Percentiles rank a stretch among this genome's conserved stretches.
These are phyloP conservation scores for Somion occarium DNA, from an alignment of 1,284 basidiomycete species.

Conservation along the genomic window DNA sequence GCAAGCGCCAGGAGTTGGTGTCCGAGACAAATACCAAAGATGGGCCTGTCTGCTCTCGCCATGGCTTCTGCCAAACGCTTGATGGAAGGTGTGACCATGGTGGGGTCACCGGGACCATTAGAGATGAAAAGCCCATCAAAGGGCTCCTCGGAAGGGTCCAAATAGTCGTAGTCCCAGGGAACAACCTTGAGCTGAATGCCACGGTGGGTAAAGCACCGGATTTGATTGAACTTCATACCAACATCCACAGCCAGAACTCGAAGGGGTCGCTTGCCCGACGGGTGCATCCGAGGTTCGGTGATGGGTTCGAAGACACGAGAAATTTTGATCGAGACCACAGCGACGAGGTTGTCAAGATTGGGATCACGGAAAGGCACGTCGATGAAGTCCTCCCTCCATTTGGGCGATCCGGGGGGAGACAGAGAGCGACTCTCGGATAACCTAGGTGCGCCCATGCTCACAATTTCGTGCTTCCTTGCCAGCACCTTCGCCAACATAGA, in stretches of 20 bases:
- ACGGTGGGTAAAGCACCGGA: slow-evolving; percentile 91
- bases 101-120: slow-evolving; percentile 97
- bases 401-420: slow-evolving; percentile 40
- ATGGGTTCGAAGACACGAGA: slow-evolving; percentile 72
- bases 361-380: slow-evolving; percentile 86
- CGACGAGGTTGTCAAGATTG: slow-evolving; percentile 89
- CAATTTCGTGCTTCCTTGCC: slow-evolving; percentile 46
- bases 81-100: slow-evolving; percentile 77
- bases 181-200: slow-evolving; percentile 97
- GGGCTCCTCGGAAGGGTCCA: slow-evolving; percentile 66
- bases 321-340: slow-evolving; percentile 73
- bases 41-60: slow-evolving; percentile 72
- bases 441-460: slow-evolving; percentile 5
- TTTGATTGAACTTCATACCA: slow-evolving; percentile 99
- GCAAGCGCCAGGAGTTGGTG: slow-evolving; percentile 97
- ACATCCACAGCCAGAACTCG: slow-evolving; percentile 93
- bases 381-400: slow-evolving; percentile 81
- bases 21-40: slow-evolving; percentile 99
- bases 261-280: slow-evolving; percentile 70
- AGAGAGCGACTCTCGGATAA: slow-evolving; percentile 45
- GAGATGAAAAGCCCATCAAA: slow-evolving; percentile 97
- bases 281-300: slow-evolving; percentile 63
- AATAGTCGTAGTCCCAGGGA: slow-evolving; percentile 95
- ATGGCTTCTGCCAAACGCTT: slow-evolving; percentile 70
- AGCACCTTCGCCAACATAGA: slow-evolving; percentile 87